A percentile compares a stretch with the other conserved stretches of the same genome.
Evolutionary conservation across 1,284 basidiomycete species (phyloP).

Genomic region (Leccinum holopus): DNA sequence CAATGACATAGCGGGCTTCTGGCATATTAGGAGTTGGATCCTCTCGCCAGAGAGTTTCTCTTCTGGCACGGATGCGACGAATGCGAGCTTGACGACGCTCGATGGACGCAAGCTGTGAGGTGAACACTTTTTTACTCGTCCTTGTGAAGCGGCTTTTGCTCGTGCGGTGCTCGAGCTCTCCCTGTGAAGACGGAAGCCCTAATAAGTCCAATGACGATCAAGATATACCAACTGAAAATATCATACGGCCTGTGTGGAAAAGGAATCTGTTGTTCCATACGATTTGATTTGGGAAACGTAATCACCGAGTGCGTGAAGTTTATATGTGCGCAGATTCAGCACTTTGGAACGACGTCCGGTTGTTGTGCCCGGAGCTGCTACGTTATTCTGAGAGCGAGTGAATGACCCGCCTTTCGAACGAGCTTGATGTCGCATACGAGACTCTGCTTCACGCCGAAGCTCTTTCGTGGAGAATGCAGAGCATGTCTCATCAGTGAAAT

Average conservation of each 20-base stretch:
- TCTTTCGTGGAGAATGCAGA: neutral
- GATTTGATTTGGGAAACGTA: neutral
- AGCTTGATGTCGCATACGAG: neutral
- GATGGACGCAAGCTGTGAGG: neutral
- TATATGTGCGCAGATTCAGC: neutral
- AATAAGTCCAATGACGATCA: neutral
- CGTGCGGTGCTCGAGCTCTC: neutral
- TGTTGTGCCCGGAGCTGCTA: neutral
- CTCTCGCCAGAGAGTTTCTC: neutral
- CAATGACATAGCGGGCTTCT: neutral
- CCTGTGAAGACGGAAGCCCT: neutral
- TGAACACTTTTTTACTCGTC: fast-evolving
- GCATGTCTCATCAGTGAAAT: neutral
- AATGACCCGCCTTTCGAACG: neutral
- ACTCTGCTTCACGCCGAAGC: neutral
- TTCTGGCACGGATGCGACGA: neutral
- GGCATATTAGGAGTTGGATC: neutral
- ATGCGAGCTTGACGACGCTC: neutral
- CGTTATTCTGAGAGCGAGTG: neutral
- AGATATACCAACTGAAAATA: neutral
- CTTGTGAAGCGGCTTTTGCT: neutral
- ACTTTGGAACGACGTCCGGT: neutral
- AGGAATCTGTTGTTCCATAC: neutral
- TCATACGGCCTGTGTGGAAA: neutral
- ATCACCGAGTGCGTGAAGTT: neutral